Evolutionary conservation across 2,329 filamentous ascomycete species (phyloP), one percentile per base, ranked within the genome.

Genomic region (Hypoxylon sp.): DNA sequence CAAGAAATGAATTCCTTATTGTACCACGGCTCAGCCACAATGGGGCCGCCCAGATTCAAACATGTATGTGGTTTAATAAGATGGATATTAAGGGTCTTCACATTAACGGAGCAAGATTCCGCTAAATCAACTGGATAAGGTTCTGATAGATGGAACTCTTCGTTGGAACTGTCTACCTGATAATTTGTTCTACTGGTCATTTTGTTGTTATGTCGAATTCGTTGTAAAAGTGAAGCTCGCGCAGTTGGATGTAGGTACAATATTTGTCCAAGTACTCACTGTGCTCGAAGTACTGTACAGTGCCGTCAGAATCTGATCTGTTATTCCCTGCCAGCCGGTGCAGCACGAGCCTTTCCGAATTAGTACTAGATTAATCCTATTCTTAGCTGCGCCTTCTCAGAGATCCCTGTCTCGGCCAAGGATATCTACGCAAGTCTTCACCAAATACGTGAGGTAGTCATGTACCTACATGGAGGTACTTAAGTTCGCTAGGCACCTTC

Each of bases 1-100:
- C 26, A 46, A 24, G 61, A 57, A 59, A 65, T 56, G 49, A 61
- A 59, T 49, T 62, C 53, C 30, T 68, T 12, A 42, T 12, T 56
- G 54, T 62, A 44, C 56, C 22, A 55, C 62, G 38, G 65, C 65
- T 68, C 57, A 65, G 65, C 65, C 65, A 65, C 65, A 55, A 22
- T 11, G 48, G 30, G 48, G 36, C 32, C 33, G 49, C 14, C 24
- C 44, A 53, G 28, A 53, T 38, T 53, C 53, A 53, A 58, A 54
- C 50, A 40, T 28, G 32, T 49, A 16, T 28, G 32, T 49, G 14
- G 12, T 48, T 46, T 26, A 59, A 33, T 46, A 60, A 49, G 20
- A 20, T 44, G 14, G 44, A 52, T 55, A 50, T 53, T 33, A 58
- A 51, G 40, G 36, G 24, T 26, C 28, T 42, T 42, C 36, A 40